Base-by-base conservation (phyloP, 305 asterid genomes). In the Lippia alba region DNA sequence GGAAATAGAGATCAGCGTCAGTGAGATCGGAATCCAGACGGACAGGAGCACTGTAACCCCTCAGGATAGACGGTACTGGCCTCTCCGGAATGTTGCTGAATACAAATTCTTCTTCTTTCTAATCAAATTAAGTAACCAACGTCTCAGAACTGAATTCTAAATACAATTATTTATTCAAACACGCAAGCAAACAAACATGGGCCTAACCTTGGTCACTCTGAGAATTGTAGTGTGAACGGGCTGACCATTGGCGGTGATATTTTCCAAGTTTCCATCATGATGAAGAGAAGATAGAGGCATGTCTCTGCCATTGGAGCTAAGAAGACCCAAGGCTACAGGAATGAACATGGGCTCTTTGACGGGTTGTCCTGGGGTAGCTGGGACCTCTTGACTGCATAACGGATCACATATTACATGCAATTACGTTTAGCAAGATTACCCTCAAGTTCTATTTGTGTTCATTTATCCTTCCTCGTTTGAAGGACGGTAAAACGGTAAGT, bases 41-140 rank as follows among this genome's bases (percentile, higher is more conserved):
- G 63, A 94, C 81, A 72, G 99, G 99, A 80, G 98, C 98, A 76
- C 97, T 91, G 82, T 86, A 94, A 58, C 99, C 99, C 66, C 98
- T 82, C 64, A 94, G 80, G 3, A 94, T 80, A 60, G 99, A 91
- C 14, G 98, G 99, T 14, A 82, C 84, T 9, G 99, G 99, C 49
- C 78, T 60, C 79, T 88, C 98, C 10, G 74, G 67, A 59, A 94
- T 65, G 73, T 85, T 88, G 60, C 69, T 76, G 84, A 94, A 94
- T 74, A 90, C 85, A 70, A 91, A 91, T 76, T 91, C 98, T 88
- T 88, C 96, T 68, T 91, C 97, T 80, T 88, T 82, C 98, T 91
- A 87, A 73, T 74, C 75, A 76, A 18, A 66, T 69, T 20, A 51
- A 64, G 54, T 65, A 65, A 15, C 50, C 19, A 50, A 24, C 4